Conservation (phyloP, 2,329 filamentous ascomycete species). For the Xylariaceae sp. region DNA sequence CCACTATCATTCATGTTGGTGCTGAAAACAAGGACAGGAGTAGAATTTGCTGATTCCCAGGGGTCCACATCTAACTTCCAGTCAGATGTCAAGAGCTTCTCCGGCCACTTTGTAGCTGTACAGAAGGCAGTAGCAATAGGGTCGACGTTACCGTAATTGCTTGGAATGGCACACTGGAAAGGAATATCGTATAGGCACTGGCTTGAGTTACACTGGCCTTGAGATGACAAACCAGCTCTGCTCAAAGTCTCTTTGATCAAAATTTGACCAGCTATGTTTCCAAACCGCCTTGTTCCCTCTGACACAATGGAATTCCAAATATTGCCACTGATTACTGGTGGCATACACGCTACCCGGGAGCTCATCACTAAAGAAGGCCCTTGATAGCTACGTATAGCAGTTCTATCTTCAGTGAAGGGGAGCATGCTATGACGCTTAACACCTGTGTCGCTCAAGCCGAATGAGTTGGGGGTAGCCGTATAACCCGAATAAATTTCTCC, state of each 20-base stretch:
- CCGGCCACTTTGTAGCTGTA: not conserved
- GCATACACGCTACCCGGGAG: slow-evolving; percentile 14
- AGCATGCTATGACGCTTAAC: slow-evolving; percentile 1
- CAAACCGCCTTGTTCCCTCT: not conserved
- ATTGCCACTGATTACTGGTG: not conserved
- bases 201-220: not conserved
- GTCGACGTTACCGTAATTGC: not conserved
- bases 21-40: too few relatives aligned
- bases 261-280: not conserved
- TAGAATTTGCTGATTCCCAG: too few relatives aligned
- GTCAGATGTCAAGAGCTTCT: too few relatives aligned
- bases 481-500: slow-evolving; percentile 7
- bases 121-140: not conserved
- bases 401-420: not conserved
- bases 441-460: slow-evolving; percentile 15
- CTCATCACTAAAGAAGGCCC: slow-evolving; percentile 7
- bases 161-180: not conserved
- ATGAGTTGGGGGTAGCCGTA: not conserved
- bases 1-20: not conserved
- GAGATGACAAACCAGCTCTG: not conserved
- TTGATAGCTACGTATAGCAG: not conserved
- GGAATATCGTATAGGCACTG: not conserved
- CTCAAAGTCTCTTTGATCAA: not conserved
- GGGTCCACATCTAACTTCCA: too few relatives aligned
- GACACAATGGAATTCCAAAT: not conserved